Base-by-base conservation (phyloP, 345 rosid genomes). In the Raphanus raphanistrum region DNA sequence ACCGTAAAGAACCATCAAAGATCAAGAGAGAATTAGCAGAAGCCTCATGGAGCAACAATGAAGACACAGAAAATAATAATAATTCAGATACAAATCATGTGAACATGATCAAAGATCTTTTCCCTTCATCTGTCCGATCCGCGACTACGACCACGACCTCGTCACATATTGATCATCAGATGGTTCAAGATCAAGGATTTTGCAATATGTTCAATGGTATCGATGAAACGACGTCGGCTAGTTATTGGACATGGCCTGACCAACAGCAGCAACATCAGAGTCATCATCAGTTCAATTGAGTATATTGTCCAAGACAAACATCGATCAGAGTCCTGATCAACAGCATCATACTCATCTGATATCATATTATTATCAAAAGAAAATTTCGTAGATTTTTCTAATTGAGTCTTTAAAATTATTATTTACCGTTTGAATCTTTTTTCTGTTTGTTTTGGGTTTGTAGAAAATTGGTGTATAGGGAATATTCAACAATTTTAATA, bases 11-110 rank as follows among this genome's bases (percentile, higher is more conserved):
- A 70, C 75, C 68, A 38, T 4, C 80, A 75, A 81, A 75, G 73
- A 68, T 74, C 81, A 88, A 85, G 85, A 87, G 85, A 84, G 94
- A 91, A 77, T 11, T 75, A 36, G 80, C 80, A 63, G 84, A 89
- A 45, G 87, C 79, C 71, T 88, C 94, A 50, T 85, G 92, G 92
- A 91, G 89, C 89, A 87, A 89, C 80, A 87, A 88, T 76, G 94
- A 83, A 38, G 87, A 89, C 59, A 79, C 71, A 9, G 75, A 80
- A 64, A 70, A 74, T 7, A 87, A 86, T 48, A 48, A 48, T 60
- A 88, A 85, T 70, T 84, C 84, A 45, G 97, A 89, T n/a, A 48
- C 13, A 48, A 48, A 48, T 48, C 54, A 48, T 48, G 54, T 48
- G 54, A 48, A 48, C 54, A 48, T 48, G 54, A 48, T 48, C 54